Percentiles rank a stretch among this genome's conserved stretches.
Conservation (phyloP, 225 moss, liverwort and hornwort species). For the Physcomitrium patens region DNA sequence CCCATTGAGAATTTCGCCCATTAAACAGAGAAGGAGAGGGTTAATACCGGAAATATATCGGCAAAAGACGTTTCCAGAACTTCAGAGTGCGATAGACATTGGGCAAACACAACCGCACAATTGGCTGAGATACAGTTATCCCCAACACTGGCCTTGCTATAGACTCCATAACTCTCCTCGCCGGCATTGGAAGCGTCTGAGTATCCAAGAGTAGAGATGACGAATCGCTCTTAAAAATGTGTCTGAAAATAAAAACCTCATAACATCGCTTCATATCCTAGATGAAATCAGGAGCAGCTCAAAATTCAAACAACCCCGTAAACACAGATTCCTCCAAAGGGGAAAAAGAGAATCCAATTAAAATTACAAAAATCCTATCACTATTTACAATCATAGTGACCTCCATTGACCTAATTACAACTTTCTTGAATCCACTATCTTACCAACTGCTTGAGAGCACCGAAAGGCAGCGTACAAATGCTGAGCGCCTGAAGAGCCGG, state of each 20-base stretch:
- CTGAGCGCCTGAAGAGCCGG: conserved; percentile 84
- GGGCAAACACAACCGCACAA: conserved; percentile 80
- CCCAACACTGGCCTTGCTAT: conserved; percentile 74
- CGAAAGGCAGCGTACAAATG: conserved; percentile 66
- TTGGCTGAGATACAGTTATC: conserved; percentile 77
- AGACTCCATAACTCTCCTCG: conserved; percentile 42
- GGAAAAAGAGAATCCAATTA: not conserved
- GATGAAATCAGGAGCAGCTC: not conserved
- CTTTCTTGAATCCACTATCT: not conserved
- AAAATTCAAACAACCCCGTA: not conserved
- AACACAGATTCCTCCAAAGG: conserved; percentile 3
- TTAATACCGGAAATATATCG: conserved; percentile 84
- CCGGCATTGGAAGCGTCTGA: conserved; percentile 54
- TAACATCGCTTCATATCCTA: not conserved
- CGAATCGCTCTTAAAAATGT: not conserved
- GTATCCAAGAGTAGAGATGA: conserved; percentile 12
- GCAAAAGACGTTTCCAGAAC: conserved; percentile 96
- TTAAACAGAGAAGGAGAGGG: conserved; percentile 5
- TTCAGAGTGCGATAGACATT: conserved; percentile 83
- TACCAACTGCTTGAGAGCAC: conserved; percentile 71
- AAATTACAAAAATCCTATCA: not conserved
- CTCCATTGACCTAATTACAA: conserved; percentile 32
- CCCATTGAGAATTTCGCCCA: not conserved
- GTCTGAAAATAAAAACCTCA: not conserved
- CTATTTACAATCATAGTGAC: not conserved